Evolutionary conservation across 2,329 filamentous ascomycete species (phyloP).

Genomic region (Pseudocercospora cruenta): DNA sequence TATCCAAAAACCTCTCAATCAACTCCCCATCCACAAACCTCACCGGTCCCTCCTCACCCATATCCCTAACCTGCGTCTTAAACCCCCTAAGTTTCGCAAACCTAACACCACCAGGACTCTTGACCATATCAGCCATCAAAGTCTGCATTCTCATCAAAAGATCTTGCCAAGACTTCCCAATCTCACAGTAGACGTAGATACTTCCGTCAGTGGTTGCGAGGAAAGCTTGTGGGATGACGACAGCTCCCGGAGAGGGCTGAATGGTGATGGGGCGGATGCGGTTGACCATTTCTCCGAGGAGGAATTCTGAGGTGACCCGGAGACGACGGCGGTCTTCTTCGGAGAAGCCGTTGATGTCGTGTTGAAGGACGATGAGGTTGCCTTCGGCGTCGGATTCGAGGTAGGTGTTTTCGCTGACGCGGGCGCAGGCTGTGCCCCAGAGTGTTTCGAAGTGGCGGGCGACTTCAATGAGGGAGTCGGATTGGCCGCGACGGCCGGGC

Average conservation of each 20-base stretch:
- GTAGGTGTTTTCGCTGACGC: conserved; percentile 74
- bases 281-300: conserved; percentile 92
- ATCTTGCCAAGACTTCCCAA: conserved; percentile 72
- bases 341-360: conserved; percentile 72
- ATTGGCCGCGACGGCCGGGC: conserved; percentile 55
- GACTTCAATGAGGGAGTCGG: conserved; percentile 70
- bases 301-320: conserved; percentile 77
- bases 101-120: conserved; percentile 71
- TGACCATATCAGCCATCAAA: conserved; percentile 67
- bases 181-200: conserved; percentile 85
- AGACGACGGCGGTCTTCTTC: conserved; percentile 72
- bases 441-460: conserved; percentile 79
- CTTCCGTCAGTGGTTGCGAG: conserved; percentile 89
- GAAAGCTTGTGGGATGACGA: conserved; percentile 81
- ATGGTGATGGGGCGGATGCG: conserved; percentile 75
- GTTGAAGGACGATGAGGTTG: conserved; percentile 79
- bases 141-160: conserved; percentile 81
- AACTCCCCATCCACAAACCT: conserved; percentile 92
- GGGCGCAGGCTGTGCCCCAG: conserved; percentile 79
- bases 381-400: conserved; percentile 85
- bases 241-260: conserved; percentile 63
- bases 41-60: conserved; percentile 69
- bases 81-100: conserved; percentile 85
- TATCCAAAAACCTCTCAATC: conserved; percentile 80
- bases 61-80: conserved; percentile 68